phyloP scores from a whole-genome alignment of 176 grass and related monocot species.

The Thalia dealbata region DNA sequence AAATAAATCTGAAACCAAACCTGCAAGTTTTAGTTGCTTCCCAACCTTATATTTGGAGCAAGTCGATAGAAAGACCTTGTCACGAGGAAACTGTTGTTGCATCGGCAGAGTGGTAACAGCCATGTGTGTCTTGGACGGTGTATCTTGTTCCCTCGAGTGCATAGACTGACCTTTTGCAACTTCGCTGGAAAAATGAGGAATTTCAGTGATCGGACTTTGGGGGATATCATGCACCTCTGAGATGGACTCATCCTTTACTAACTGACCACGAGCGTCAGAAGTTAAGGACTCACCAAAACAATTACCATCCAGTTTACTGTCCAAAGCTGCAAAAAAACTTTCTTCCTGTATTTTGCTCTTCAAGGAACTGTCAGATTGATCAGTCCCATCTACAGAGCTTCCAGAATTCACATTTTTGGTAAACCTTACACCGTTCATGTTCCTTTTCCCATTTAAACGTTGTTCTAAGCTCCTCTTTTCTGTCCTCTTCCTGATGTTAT shows the following conservation, averaged over 20 bases:
- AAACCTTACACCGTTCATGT: constrained; percentile 24
- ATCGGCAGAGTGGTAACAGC: constrained; percentile 25
- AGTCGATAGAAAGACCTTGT: constrained; percentile 24
- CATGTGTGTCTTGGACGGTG: constrained; percentile 8
- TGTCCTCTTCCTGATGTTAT: constrained; percentile 15
- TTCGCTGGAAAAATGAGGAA: not conserved
- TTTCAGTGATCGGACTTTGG: not conserved
- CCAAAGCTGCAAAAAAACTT: constrained; percentile 21
- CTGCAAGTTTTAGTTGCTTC: constrained; percentile 46
- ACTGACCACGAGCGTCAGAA: constrained; percentile 14
- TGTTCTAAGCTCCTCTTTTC: constrained; percentile 15
- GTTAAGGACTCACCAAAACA: constrained; percentile 26
- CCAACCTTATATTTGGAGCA: constrained; percentile 23
- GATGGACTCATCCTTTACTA: constrained; percentile 1
- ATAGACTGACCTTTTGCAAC: constrained; percentile 37
- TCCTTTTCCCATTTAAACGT: constrained; percentile 19
- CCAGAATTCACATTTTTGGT: constrained; percentile 7
- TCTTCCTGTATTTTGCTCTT: constrained; percentile 11
- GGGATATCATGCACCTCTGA: constrained; percentile 4
- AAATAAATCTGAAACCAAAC: constrained; percentile 37
- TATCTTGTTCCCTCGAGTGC: constrained; percentile 22
- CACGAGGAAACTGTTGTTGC: constrained; percentile 29
- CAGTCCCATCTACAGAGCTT: not conserved
- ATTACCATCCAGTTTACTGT: constrained; percentile 13
- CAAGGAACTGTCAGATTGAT: constrained; percentile 1